Evolutionary conservation across 768 basidiomycete species (phyloP), one percentile per base, ranked within the genome.

Genomic region (Mycena rosella): DNA sequence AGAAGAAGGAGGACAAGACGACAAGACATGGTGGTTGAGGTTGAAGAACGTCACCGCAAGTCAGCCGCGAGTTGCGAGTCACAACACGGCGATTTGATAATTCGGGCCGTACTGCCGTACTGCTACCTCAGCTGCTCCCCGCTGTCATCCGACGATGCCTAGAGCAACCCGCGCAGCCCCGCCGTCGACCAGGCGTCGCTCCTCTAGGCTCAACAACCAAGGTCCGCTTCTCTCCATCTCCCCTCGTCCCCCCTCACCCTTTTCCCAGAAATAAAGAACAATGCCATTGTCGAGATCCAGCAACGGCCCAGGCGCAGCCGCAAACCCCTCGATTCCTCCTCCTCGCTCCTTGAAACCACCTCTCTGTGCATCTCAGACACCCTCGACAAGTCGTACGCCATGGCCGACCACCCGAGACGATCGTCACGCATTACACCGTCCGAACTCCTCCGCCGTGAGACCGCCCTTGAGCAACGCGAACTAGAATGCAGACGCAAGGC

Each of bases 391-490:
- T 1, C 49, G 4, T 42, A 56, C 20, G 32, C 40, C 36, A 29
- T 27, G 38, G 58, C 52, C 53, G 72, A 77, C 67, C 74, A 76
- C 69, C 75, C 72, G 65, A 75, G 80, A 70, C 78, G 82, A 77
- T 83, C 81, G 13, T 76, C 76, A 60, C 80, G 81, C 73, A 82
- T 82, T 72, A 79, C 80, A 24, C 76, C 79, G 18, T 65, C 78
- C 27, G 84, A 84, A 60, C 78, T 84, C 34, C 70, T 80, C 51
- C 69, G 78, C 75, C 78, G 82, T 64, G 80, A 83, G 71, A 73
- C 77, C 55, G 72, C 76, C 5, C 74, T 85, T 57, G 48, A 79
- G 40, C 55, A 76, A 59, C 78, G 79, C 56, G 85, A 86, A 69
- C 73, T 79, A 59, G 83, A 85, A 32, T 80, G 81, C 62, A 78